Base-by-base conservation (phyloP, 495 filamentous ascomycete genomes). In the Alectoria sarmentosa region DNA sequence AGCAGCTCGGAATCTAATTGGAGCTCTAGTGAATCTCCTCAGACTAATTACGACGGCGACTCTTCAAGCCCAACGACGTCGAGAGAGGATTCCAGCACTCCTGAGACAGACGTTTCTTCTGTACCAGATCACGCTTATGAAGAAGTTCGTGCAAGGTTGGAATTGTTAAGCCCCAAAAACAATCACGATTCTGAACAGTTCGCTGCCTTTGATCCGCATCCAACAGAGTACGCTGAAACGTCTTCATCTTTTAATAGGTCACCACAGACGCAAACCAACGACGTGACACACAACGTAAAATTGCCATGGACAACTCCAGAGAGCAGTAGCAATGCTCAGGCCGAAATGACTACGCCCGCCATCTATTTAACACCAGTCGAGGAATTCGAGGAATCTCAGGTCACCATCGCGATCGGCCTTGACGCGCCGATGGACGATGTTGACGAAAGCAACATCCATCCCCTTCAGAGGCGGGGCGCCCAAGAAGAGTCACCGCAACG, bases 371-470 rank as follows among this genome's bases (percentile, higher is more conserved):
- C 63, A 23, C 38, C 77, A 0, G 69, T 74, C 23, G 71, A 76
- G 10, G 74, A 77, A n/a, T 61, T 75, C 55, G 72, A 76, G 44
- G 69, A 71, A 36, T 62, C 69, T 32, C 65, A 76, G 19, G 70
- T 73, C n/a, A 69, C 67, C 5, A 55, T 79, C 48, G 38, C 64
- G 30, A 48, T 69, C 19, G 61, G 39, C 3, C 39, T 66, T 39
- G 61, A 66, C 8, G 61, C 46, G 28, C 52, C 28, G 21, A 7
- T 34, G 21, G 52, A 34, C 13, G 60, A 58, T 1, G 38, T 32
- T 34, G 67, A 64, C 52, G 44, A 49, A 39, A 42, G 65, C 32
- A 42, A 62, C 36, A 56, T 67, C 7, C 63, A 63, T 60, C 65
- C 61, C 37, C 60, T 63, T 23, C 41, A 62, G 34, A 69, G 70